Conservation (phyloP, 2,329 filamentous ascomycete genomes). For the Ascosphaera acerosa region DNA sequence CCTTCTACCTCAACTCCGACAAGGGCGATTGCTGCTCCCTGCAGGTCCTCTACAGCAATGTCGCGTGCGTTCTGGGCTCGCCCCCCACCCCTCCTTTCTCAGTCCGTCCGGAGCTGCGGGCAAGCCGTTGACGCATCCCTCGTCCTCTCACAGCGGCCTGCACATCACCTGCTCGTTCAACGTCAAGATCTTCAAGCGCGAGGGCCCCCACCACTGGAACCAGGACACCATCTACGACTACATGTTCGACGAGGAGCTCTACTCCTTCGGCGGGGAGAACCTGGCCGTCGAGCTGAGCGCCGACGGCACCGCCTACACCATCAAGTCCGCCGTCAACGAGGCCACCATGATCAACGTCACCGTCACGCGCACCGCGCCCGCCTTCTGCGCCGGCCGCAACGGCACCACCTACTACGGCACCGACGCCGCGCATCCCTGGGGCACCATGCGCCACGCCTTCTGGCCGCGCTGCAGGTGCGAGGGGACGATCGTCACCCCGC, state of each 20-base stretch:
- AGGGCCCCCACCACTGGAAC: conserved; percentile 54
- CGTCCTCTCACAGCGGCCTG: conserved; percentile 38
- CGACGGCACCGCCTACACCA: conserved; percentile 56
- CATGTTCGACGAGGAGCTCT: conserved; percentile 63
- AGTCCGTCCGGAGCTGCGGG: too few species aligned
- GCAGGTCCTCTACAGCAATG: conserved; percentile 95
- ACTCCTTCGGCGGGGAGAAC: conserved; percentile 64
- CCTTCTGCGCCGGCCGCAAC: conserved; percentile 62
- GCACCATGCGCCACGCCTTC: conserved; percentile 72
- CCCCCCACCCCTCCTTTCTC: too few species aligned
- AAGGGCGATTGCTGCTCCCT: conserved; percentile 50
- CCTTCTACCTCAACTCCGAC: conserved; percentile 70
- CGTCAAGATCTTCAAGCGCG: conserved; percentile 66
- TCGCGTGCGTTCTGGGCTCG: conserved; percentile 59
- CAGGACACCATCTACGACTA: conserved; percentile 54
- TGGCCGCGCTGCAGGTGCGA: conserved; percentile 71
- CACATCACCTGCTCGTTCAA: conserved; percentile 85
- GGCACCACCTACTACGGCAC: conserved; percentile 71
- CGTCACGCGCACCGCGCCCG: conserved; percentile 48
- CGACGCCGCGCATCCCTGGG: conserved; percentile 69
- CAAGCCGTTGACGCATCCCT: too few species aligned
- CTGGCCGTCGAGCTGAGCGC: conserved; percentile 66
- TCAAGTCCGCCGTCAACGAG: conserved; percentile 74
- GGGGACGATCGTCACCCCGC: conserved; percentile 61
- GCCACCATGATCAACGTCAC: conserved; percentile 66